Base-by-base conservation (phyloP, 2,329 filamentous ascomycete species). In the Colletotrichum chrysophilum region DNA sequence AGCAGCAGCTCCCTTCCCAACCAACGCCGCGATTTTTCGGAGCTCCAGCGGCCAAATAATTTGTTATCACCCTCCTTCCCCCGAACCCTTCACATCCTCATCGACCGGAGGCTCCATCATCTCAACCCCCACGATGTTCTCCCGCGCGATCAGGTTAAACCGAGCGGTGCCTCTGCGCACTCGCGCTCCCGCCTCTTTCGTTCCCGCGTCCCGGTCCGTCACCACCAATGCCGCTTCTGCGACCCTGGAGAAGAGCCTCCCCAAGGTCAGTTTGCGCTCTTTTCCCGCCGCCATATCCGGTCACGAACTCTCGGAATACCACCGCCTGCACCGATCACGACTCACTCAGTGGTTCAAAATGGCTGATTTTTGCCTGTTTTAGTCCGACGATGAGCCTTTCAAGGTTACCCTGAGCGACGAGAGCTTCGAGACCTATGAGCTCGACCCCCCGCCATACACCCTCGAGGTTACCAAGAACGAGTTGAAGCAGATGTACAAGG, bases 381-480 rank as follows among this genome's bases (percentile, higher is more conserved):
- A 98, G 96, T 94, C 96, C 86, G 96, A 98, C 86, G 95, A 98
- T 83, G 94, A 98, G 91, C 92, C 93, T 79, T 98, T 99, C 90
- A 92, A 94, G 83, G 92, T 99, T 85, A 94, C 93, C 83, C 94
- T 99, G 86, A 98, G 95, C 86, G 95, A 98, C 86, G 96, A 98
- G 94, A 96, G 95, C 89, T 99, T 98, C 89, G 97, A 99, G 92
- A 98, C 97, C 75, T 99, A 98, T 89, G 96, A 98, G 90, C 92
- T 99, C 85, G 97, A 99, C 88, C 96, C 96, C 81, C 97, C 97
- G 79, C 90, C 95, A 75, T 98, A 98, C 91, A 96, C 95, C 78
- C 89, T 99, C 81, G 90, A 97, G 82, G 95, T 96, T 79, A 98
- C 96, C 83, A 99, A 99, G 93, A 96, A 95, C 88, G 95, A 98